phyloP scores from a whole-genome alignment of 1,139 yeast species.

The Scheffersomyces titani region DNA sequence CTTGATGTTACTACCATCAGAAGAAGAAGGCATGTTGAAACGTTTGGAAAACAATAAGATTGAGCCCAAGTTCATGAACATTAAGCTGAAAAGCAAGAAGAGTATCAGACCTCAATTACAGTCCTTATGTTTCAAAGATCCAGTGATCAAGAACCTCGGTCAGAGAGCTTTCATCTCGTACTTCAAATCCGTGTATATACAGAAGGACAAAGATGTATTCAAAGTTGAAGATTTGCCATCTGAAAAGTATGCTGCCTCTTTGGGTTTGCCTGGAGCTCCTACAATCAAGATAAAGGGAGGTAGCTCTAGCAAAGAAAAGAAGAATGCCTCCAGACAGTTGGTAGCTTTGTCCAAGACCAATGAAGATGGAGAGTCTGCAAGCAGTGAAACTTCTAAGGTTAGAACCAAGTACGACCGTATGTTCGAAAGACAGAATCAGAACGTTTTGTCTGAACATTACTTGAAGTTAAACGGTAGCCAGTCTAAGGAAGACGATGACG shows the following conservation, averaged over 20 bases:
- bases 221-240: conserved; percentile 73
- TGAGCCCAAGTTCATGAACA: conserved; percentile 69
- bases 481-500: conserved; percentile 19
- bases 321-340: conserved; percentile 78
- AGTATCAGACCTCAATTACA: conserved; percentile 84
- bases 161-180: conserved; percentile 95
- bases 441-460: conserved; percentile 87
- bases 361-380: conserved; percentile 60
- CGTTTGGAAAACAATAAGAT: conserved; percentile 65
- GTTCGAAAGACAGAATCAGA: conserved; percentile 95
- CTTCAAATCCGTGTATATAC: conserved; percentile 79
- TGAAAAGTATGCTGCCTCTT: conserved; percentile 80
- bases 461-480: conserved; percentile 60
- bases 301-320: conserved; percentile 63
- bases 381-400: conserved; percentile 45
- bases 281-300: conserved; percentile 72
- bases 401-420: conserved; percentile 92
- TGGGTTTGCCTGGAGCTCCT: conserved; percentile 97
- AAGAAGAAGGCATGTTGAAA: conserved; percentile 74
- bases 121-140: conserved; percentile 87
- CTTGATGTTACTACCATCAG: conserved; percentile 79
- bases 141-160: conserved; percentile 87
- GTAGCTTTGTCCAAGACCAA: conserved; percentile 57
- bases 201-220: conserved; percentile 85
- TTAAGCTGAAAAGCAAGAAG: conserved; percentile 75